Base-by-base conservation (phyloP, 768 basidiomycete species). In the Mycena filopes region DNA sequence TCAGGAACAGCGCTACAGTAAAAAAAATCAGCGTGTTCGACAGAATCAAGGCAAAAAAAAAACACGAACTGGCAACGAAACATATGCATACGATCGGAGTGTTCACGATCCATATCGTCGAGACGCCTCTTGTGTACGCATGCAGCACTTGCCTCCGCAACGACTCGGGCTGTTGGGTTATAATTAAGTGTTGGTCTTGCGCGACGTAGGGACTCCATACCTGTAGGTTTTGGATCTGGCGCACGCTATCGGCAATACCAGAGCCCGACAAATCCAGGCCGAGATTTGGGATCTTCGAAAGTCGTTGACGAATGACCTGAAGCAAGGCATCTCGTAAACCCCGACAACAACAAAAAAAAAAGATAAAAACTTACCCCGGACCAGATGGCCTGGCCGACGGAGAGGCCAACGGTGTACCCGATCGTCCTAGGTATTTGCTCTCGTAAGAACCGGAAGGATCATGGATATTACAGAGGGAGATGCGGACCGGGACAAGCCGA, bases 321-420 rank as follows among this genome's bases (percentile, higher is more conserved):
- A 29, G n/a, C n/a, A n/a, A 51, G 20, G 2, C 8, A 20, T 12
- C 43, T 1, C 16, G 42, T 46, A 23, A 49, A 49, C 20, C n/a
- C n/a, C n/a, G n/a, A n/a, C n/a, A n/a, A n/a, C n/a, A n/a, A n/a
- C n/a, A n/a, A n/a, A n/a, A n/a, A n/a, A n/a, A n/a, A n/a, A n/a
- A n/a, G n/a, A n/a, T n/a, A n/a, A n/a, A n/a, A n/a, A n/a, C n/a
- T 58, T 74, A 90, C 84, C 61, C 85, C 88, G 0, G 87, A 76
- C 65, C 88, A 90, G 63, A 94, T 87, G 4, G 89, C 86, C 69
- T 93, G 89, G 25, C 92, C 91, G 45, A 92, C 71, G 0, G 92
- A 83, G 59, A 94, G 86, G 7, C 92, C 92, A 25, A 94, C 80
- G 1, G 92, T 90, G n/a, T 87, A 91, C 13, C 93, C 93, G 31